Conservation (phyloP, 208 protist genomes). For the Naegleria fowleri region DNA sequence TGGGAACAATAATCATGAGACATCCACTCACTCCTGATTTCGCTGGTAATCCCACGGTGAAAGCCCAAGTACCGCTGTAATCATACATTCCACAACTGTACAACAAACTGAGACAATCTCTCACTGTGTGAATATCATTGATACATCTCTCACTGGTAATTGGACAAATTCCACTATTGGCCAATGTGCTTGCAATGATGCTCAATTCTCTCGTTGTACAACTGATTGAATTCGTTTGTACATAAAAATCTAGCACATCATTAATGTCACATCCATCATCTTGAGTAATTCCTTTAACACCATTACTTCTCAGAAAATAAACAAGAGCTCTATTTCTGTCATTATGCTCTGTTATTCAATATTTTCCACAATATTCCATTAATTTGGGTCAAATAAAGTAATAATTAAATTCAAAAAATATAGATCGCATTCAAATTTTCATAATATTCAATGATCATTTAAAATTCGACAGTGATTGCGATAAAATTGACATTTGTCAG, state of each 20-base stretch:
- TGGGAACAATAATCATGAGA: constrained; percentile 39
- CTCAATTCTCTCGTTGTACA: constrained; percentile 40
- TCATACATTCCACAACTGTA: constrained; percentile 48
- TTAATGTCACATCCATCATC: constrained; percentile 39
- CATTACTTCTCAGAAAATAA: background rate
- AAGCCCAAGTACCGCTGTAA: constrained; percentile 44
- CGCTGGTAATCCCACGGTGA: constrained; percentile 42
- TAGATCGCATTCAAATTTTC: too few species aligned
- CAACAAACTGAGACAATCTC: constrained; percentile 28
- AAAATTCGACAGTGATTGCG: too few species aligned
- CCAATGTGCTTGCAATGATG: constrained; percentile 43
- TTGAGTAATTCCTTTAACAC: background rate
- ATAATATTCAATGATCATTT: too few species aligned
- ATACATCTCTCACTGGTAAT: constrained; percentile 39
- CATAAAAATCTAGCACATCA: constrained; percentile 48
- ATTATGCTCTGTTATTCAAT: too few species aligned
- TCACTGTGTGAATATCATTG: constrained; percentile 25
- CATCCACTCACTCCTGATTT: constrained; percentile 39
- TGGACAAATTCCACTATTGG: constrained; percentile 47
- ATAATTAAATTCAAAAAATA: too few species aligned
- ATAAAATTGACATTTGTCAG: too few species aligned
- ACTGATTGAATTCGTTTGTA: constrained; percentile 39
- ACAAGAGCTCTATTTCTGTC: background rate
- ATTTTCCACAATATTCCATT: too few species aligned
- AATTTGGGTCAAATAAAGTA: too few species aligned